Evolutionary conservation across 495 filamentous ascomycete species (phyloP).

Genomic region (Trichocladium uniseriatum): DNA sequence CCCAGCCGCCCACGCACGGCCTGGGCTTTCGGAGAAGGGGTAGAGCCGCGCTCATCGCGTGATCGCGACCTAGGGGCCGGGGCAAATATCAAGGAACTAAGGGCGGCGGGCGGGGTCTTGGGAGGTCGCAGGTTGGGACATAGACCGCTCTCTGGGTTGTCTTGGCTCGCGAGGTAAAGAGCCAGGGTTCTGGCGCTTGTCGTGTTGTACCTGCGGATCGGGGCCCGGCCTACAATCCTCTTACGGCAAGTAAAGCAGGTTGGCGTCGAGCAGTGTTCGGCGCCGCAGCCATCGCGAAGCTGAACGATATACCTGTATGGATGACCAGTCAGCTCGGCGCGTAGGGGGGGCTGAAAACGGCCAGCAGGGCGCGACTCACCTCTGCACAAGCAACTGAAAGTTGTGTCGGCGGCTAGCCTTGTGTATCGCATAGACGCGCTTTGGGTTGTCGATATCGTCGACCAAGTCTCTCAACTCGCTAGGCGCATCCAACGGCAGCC

Average conservation of each 20-base stretch:
- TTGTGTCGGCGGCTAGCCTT: conserved; percentile 43
- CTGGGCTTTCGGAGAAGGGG: conserved; percentile 4
- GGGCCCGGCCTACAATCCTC: conserved; percentile 51
- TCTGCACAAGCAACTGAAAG: conserved; percentile 46
- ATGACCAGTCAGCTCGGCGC: conserved; percentile 5
- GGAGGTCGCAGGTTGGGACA: conserved; percentile 48
- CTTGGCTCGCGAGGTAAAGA: conserved; percentile 65
- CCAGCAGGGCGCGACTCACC: conserved; percentile 27
- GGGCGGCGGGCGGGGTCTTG: conserved; percentile 30
- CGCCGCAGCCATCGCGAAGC: conserved; percentile 71
- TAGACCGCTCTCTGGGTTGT: conserved; percentile 64
- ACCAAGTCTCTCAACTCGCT: conserved; percentile 40
- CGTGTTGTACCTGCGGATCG: conserved; percentile 61
- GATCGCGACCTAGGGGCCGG: conserved; percentile 20
- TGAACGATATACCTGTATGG: conserved; percentile 66
- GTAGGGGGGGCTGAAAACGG: background rate
- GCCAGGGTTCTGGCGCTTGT: conserved; percentile 70
- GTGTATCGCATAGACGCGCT: conserved; percentile 43
- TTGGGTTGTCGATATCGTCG: conserved; percentile 44
- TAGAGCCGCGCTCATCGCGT: conserved; percentile 10
- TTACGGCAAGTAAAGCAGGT: conserved; percentile 75
- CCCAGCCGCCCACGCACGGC: background rate
- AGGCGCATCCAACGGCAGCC: conserved; percentile 44
- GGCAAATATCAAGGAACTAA: conserved; percentile 30
- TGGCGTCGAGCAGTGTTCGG: conserved; percentile 57